Base-by-base conservation (phyloP, 1,284 basidiomycete species). In the Caloboletus inedulis region DNA sequence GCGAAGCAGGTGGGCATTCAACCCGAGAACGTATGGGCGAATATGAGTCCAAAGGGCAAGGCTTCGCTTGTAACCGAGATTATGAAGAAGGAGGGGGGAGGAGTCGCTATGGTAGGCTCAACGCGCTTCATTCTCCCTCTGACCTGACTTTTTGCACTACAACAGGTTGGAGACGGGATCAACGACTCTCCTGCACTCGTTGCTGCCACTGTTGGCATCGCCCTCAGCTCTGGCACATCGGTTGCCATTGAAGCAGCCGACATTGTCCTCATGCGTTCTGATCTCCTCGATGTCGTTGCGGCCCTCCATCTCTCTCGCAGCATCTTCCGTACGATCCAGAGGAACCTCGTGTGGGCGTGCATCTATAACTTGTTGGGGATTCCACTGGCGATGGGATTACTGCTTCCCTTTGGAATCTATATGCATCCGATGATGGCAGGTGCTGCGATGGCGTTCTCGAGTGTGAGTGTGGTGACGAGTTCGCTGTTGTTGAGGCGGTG, bases 401-500 rank as follows among this genome's bases (percentile, higher is more conserved):
- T 99, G 72, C 76, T 99, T 14, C 97, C 97, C 0, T 84, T 94
- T 73, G 94, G 94, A 7, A 63, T 95, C 34, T 92, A 94, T 70
- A 82, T 99, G 66, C 97, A 96, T 64, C 97, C 97, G 3, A 99
- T 99, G 96, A 87, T 95, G 76, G 95, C 97, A 0, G 96, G 93
- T 10, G 91, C 87, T 1, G 95, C 96, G 21, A 99, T 99, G 97
- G 96, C 97, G 18, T 95, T 92, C 70, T 95, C 91, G 45, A 94
- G 90, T 60, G 96, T 99, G 41, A 95, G 92, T 60, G 97, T 99
- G 47, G 96, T 99, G 9, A 83, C 81, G 18, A 94, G 91, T 58
- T 94, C 91, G 52, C 74, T 99, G 64, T 85, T 89, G 45, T 77
- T 99, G 58, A 89, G 82, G 66, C 88, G 89, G 85, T 95, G 92